Percentiles rank a stretch among this genome's conserved stretches.
These are phyloP conservation scores for Tulasnella sp. DNA, from an alignment of 768 basidiomycete species.

Conservation along the genomic window DNA sequence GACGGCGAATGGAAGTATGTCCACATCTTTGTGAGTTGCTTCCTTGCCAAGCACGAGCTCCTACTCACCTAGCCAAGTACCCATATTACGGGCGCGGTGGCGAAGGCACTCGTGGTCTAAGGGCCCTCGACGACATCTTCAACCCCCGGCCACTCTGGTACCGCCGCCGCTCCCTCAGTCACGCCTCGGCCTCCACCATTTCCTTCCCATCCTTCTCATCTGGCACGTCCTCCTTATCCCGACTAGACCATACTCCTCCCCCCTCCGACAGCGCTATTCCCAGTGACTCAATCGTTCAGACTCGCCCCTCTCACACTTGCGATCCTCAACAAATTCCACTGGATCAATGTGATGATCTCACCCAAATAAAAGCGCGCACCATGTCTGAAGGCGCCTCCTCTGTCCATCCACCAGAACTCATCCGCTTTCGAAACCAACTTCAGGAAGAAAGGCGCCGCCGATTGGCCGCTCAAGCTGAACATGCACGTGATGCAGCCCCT, in stretches of 20 bases:
- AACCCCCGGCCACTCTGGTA: not conserved
- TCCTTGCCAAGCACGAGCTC: not conserved
- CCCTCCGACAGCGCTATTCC: not conserved
- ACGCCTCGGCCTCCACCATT: not conserved
- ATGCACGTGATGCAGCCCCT: too few relatives aligned
- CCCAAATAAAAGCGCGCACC: not conserved
- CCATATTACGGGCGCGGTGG: slow-evolving; percentile 10
- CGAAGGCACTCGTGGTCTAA: not conserved
- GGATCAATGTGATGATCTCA: not conserved
- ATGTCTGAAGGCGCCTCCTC: not conserved
- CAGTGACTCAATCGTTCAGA: not conserved
- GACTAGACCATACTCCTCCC: not conserved
- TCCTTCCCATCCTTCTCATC: slow-evolving; percentile 10
- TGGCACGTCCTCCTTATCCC: not conserved
- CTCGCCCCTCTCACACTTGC: not conserved
- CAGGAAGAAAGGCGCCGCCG: not conserved
- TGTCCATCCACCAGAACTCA: not conserved
- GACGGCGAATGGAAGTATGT: slow-evolving; percentile 13
- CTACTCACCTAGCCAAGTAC: not conserved
- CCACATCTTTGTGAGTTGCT: slow-evolving; percentile 9
- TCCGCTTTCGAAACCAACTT: not conserved
- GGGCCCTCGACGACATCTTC: slow-evolving; percentile 2
- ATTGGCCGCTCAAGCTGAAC: not conserved
- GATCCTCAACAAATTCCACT: not conserved
- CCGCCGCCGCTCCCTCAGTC: not conserved